These are phyloP conservation scores for Cyphellophora attinorum DNA, from an alignment of 2,329 filamentous ascomycete species.

Conservation along the genomic window DNA sequence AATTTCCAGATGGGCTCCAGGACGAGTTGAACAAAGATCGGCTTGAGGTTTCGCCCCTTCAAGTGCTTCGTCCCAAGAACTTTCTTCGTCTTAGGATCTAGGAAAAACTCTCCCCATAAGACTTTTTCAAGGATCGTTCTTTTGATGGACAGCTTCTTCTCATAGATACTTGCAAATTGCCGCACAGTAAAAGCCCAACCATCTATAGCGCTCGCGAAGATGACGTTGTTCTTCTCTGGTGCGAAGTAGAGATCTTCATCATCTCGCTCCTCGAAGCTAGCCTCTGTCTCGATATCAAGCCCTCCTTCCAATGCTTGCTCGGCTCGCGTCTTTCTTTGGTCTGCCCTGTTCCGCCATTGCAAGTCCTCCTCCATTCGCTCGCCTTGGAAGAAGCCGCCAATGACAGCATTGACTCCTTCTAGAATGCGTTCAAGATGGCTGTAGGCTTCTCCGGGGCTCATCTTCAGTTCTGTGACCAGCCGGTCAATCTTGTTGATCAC, in stretches of 20 bases:
- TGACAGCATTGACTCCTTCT: slow-evolving; percentile 93
- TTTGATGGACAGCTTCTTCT: slow-evolving; percentile 95
- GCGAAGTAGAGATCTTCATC: slow-evolving; percentile 98
- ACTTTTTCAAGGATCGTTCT: slow-evolving; percentile 80
- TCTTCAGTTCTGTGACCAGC: slow-evolving; percentile 84
- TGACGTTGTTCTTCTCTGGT: slow-evolving; percentile 96
- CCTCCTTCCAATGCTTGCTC: slow-evolving; percentile 36
- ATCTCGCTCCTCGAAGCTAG: slow-evolving; percentile 70
- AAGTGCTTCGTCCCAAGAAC: slow-evolving; percentile 84
- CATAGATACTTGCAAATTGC: slow-evolving; percentile 87
- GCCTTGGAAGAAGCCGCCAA: slow-evolving; percentile 95
- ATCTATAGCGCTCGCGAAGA: slow-evolving; percentile 94
- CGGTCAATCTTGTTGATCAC: slow-evolving; percentile 99
- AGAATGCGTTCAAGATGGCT: slow-evolving; percentile 79
- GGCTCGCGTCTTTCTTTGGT: slow-evolving; percentile 64
- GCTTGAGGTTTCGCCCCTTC: slow-evolving; percentile 83
- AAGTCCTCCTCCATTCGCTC: slow-evolving; percentile 98
- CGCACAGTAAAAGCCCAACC: slow-evolving; percentile 98
- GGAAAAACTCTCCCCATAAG: slow-evolving; percentile 91
- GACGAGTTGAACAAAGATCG: slow-evolving; percentile 95
- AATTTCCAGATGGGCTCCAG: slow-evolving; percentile 94
- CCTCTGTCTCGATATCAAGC: slow-evolving; percentile 39
- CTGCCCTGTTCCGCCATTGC: slow-evolving; percentile 88
- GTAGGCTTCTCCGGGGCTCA: slow-evolving; percentile 84
- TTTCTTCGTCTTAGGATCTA: slow-evolving; percentile 95